Conservation (phyloP, 176 grass and related monocot genomes). For the Guadua angustifolia region DNA sequence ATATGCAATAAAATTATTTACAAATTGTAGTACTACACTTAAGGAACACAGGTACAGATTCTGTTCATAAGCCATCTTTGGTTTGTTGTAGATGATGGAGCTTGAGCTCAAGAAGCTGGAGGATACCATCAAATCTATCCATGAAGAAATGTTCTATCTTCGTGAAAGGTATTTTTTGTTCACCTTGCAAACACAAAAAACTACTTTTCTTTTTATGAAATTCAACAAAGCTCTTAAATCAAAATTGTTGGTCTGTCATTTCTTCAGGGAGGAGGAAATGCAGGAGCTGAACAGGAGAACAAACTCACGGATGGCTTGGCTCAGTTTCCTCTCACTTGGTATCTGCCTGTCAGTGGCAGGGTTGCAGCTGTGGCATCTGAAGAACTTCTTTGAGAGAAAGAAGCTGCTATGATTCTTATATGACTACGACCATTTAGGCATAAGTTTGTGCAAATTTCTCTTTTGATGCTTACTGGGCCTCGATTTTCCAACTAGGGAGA, state of each 20-base stretch:
- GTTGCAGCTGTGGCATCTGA: constrained; percentile 79
- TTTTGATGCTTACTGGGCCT: background rate
- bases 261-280: constrained; percentile 82
- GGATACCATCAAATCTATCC: constrained; percentile 63
- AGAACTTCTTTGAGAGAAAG: constrained; percentile 85
- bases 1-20: background rate
- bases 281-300: constrained; percentile 82
- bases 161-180: constrained; percentile 53
- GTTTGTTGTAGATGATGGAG: constrained; percentile 59
- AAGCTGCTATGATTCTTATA: constrained; percentile 58
- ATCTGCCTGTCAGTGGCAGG: constrained; percentile 73
- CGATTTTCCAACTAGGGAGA: background rate
- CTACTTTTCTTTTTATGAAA: background rate
- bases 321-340: constrained; percentile 71
- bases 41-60: background rate
- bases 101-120: constrained; percentile 70
- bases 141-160: constrained; percentile 77
- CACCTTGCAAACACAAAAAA: background rate
- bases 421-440: background rate
- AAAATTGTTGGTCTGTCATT: background rate
- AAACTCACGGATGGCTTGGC: constrained; percentile 70
- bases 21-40: background rate
- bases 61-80: background rate
- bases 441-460: background rate
- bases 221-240: background rate